Conservation (phyloP, 2,329 filamentous ascomycete species). For the Penicillium sp. region DNA sequence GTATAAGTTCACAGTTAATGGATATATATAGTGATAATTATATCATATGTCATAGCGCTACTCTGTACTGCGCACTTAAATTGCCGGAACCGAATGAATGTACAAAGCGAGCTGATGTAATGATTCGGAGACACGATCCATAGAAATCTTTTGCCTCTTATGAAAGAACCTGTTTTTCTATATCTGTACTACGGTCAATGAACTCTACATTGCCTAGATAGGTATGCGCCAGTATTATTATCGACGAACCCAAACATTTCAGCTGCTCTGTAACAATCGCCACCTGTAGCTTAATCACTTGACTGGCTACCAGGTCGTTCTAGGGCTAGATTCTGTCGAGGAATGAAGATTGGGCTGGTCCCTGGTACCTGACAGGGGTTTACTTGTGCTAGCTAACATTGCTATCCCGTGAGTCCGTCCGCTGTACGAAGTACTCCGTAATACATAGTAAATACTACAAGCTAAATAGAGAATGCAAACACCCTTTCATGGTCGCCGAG, state of each 20-base stretch:
- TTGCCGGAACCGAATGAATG: not conserved
- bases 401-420: too few species aligned
- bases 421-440: not conserved
- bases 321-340: not conserved
- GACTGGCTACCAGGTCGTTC: not conserved
- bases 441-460: not conserved
- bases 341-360: not conserved
- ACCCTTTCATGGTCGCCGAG: constrained; percentile 1
- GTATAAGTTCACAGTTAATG: not conserved
- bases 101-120: not conserved
- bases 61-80: not conserved
- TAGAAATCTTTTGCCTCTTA: not conserved
- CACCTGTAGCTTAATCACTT: not conserved
- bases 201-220: not conserved
- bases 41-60: not conserved
- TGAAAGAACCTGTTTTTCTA: not conserved
- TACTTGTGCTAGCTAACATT: not conserved
- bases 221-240: not conserved
- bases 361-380: not conserved
- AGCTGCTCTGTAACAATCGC: not conserved
- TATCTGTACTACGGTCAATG: not conserved
- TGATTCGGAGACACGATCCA: not conserved
- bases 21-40: not conserved
- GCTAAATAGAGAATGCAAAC: not conserved
- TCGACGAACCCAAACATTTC: not conserved